Percentiles rank a stretch among this genome's conserved stretches.
phyloP scores from a whole-genome alignment of 2,329 filamentous ascomycete species.

The Colletotrichum theobromicola region DNA sequence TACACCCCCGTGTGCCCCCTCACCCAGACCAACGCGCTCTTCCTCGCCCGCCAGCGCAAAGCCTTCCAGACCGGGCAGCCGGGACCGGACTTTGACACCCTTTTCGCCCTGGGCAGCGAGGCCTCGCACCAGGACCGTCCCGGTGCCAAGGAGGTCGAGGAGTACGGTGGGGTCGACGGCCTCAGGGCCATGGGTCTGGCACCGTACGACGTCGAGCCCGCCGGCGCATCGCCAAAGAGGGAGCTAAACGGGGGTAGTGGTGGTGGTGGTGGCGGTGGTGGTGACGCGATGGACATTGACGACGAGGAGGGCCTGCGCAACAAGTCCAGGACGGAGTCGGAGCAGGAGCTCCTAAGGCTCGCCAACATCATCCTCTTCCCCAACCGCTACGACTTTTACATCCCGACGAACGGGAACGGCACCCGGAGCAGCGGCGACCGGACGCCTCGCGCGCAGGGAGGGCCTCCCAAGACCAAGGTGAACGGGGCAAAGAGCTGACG shows the following conservation, averaged over 20 bases:
- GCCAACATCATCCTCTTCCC: conserved; percentile 64
- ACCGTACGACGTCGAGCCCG: conserved; percentile 50
- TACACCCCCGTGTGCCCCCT: conserved; percentile 60
- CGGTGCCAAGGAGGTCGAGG: conserved; percentile 56
- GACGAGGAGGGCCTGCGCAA: conserved; percentile 28
- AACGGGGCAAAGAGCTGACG: conserved; percentile 19
- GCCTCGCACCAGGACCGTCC: conserved; percentile 53
- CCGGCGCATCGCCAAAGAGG: conserved; percentile 29
- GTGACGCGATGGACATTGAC: conserved; percentile 32
- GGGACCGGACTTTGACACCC: conserved; percentile 61
- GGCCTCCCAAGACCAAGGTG: neutral
- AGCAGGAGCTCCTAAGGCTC: conserved; percentile 57
- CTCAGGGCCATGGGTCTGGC: conserved; percentile 64
- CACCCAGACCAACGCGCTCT: conserved; percentile 47
- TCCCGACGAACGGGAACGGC: conserved; percentile 17
- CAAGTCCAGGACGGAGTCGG: conserved; percentile 40
- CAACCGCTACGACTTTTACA: conserved; percentile 24
- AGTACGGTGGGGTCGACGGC: conserved; percentile 53
- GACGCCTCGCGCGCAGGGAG: conserved; percentile 14
- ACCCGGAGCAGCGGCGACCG: conserved; percentile 18
- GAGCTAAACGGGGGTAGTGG: conserved; percentile 9
- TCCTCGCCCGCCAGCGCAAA: conserved; percentile 50
- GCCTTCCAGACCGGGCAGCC: conserved; percentile 60
- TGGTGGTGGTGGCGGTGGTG: conserved; percentile 17
- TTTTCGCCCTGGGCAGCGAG: conserved; percentile 55